Percentiles rank a stretch among this genome's conserved stretches.
These are phyloP conservation scores for Wickerhamiella occidentalis DNA, from an alignment of 805 yeast species.

Conservation along the genomic window DNA sequence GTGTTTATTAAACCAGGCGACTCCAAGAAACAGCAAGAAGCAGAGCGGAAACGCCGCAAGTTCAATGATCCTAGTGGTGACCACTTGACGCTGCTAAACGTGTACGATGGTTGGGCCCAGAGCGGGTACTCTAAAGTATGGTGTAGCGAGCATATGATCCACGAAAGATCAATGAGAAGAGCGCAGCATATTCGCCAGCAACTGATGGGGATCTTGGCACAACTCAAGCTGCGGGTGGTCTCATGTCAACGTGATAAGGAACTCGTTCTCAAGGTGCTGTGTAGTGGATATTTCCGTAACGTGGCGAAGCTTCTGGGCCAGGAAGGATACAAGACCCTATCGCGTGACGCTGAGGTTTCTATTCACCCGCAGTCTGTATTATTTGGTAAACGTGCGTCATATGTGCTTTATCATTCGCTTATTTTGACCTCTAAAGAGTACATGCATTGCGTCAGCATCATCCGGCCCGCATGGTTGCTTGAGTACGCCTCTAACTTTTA, in stretches of 20 bases:
- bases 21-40: constrained; percentile 39
- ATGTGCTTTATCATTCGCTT: constrained; percentile 69
- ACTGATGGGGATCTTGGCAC: constrained; percentile 38
- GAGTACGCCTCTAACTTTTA: constrained; percentile 73
- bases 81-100: constrained; percentile 60
- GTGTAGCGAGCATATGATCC: constrained; percentile 78
- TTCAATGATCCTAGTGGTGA: constrained; percentile 57
- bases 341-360: constrained; percentile 37
- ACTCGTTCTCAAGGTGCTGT: constrained; percentile 40
- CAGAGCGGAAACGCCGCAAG: constrained; percentile 48
- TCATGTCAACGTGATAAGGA: constrained; percentile 27
- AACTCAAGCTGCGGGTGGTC: constrained; percentile 13
- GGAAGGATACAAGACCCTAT: constrained; percentile 34
- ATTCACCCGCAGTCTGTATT: constrained; percentile 81
- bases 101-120: constrained; percentile 66
- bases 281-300: constrained; percentile 61
- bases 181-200: constrained; percentile 65
- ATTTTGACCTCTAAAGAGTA: constrained; percentile 78
- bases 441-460: constrained; percentile 63
- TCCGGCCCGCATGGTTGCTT: constrained; percentile 57
- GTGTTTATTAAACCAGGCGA: constrained; percentile 62
- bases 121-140: constrained; percentile 58
- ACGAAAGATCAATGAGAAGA: constrained; percentile 56
- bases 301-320: constrained; percentile 49
- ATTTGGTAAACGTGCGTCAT: constrained; percentile 62